Conservation (phyloP, 73 alveolate species). For the Paramecium primaurelia region DNA sequence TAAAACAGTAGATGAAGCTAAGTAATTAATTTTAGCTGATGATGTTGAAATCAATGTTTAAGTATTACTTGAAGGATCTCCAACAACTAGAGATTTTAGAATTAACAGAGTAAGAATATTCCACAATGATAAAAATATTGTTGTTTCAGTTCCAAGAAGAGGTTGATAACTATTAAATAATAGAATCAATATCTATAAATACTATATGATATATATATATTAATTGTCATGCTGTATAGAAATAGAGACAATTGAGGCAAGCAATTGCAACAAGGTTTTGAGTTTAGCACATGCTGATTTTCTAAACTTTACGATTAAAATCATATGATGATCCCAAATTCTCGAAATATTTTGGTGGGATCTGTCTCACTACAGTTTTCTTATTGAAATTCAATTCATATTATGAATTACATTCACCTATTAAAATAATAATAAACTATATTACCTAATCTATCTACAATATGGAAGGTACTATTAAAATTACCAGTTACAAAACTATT, state of each 20-base stretch:
- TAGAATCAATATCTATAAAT: background rate
- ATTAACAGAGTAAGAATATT: background rate
- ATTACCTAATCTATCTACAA: conserved; percentile 46
- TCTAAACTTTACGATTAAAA: conserved; percentile 50
- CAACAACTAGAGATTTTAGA: background rate
- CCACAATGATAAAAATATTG: background rate
- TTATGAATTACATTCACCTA: conserved; percentile 46
- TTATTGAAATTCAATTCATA: conserved; percentile 62
- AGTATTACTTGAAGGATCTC: background rate
- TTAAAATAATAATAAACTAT: background rate
- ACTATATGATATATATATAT: background rate
- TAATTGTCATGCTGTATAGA: conserved; percentile 49
- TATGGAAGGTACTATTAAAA: conserved; percentile 55
- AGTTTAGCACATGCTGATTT: conserved; percentile 35
- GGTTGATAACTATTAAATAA: background rate
- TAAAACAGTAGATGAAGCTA: background rate
- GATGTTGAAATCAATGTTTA: background rate
- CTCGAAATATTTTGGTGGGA: conserved; percentile 64
- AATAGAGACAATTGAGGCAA: conserved; percentile 60
- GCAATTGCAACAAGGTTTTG: conserved; percentile 49
- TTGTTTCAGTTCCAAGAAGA: background rate
- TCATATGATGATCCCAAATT: conserved; percentile 58
- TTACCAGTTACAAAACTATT: conserved; percentile 54
- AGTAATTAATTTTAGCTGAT: background rate
- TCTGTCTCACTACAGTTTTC: conserved; percentile 39